Base-by-base conservation (phyloP, 371 early-diverging fungal genomes). In the Mucor velutinosus region DNA sequence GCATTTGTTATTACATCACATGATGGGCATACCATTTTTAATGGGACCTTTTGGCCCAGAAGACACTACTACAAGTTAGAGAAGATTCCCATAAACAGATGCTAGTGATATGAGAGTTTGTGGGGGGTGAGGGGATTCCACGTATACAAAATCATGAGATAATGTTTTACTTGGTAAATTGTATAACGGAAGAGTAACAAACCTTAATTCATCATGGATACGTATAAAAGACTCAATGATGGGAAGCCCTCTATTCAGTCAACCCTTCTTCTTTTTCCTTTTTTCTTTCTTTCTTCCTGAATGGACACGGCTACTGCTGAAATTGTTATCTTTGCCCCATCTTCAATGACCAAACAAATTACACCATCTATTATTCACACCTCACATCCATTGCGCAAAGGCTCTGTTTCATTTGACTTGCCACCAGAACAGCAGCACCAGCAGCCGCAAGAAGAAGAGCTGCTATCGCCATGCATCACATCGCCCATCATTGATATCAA, bases 401-500 rank as follows among this genome's bases (percentile, higher is more conserved):
- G 69, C 10, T 79, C 77, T 4, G 82, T 82, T 14, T 75, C 79
- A 12, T 82, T 82, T 71, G 81, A 81, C 62, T 62, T 80, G 23
- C 70, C 73, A 32, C 57, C 53, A 47, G 57, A 65, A n/a, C 35
- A 62, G 12, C 67, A 70, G 39, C 51, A 56, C 27, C 56, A 58
- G 32, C 12, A 33, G 21, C 11, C 41, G 1, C 47, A 25, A 25
- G 60, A 68, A 0, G 25, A 65, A 30, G 70, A 72, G 15, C 47
- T 75, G 8, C 51, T 76, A 47, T 75, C 77, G 10, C 74, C 76
- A 25, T 61, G 75, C n/a, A 62, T 45, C 15, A 17, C 55, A n/a
- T 70, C 70, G 17, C 69, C 73, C 23, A 70, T 63, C 1, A 73
- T 81, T 49, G 80, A 80, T 58, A 77, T 84, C n/a, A 35, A 55